These are phyloP conservation scores for Nyctanthes arbortristis DNA, from an alignment of 257 asterid genomes.

Conservation along the genomic window DNA sequence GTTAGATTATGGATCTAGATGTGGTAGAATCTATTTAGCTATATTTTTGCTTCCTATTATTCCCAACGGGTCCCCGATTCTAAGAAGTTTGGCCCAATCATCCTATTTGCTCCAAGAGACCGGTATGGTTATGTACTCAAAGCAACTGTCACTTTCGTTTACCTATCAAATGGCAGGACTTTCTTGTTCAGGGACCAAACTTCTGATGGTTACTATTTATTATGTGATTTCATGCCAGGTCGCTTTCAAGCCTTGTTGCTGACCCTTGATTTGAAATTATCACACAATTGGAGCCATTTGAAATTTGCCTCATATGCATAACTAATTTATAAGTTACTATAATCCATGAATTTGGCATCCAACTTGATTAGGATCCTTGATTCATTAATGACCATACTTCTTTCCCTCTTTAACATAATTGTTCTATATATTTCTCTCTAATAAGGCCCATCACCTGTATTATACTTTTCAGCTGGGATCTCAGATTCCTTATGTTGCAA, in stretches of 20 bases:
- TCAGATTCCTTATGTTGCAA: slow-evolving; percentile 9
- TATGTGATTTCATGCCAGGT: background rate
- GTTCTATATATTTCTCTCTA: background rate
- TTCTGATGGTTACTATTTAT: too few relatives aligned
- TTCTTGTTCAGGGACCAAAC: too few relatives aligned
- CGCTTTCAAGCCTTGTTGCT: background rate
- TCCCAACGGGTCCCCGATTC: too few relatives aligned
- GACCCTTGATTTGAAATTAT: background rate
- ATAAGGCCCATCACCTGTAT: background rate
- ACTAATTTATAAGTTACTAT: background rate
- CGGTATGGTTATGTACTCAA: too few relatives aligned
- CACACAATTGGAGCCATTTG: background rate
- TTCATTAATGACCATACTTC: background rate
- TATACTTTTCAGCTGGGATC: slow-evolving; percentile 5
- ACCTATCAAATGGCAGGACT: too few relatives aligned
- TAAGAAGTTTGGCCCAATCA: too few relatives aligned
- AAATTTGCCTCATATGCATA: background rate
- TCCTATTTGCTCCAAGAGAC: too few relatives aligned
- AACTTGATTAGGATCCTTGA: background rate
- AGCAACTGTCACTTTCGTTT: too few relatives aligned
- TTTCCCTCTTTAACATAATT: background rate
- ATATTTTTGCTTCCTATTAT: too few relatives aligned
- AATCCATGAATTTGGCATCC: background rate
- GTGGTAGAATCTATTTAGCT: background rate
- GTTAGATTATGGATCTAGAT: background rate